Evolutionary conservation across 768 basidiomycete genomes (phyloP).

Genomic region (Albatrellus ellisii): DNA sequence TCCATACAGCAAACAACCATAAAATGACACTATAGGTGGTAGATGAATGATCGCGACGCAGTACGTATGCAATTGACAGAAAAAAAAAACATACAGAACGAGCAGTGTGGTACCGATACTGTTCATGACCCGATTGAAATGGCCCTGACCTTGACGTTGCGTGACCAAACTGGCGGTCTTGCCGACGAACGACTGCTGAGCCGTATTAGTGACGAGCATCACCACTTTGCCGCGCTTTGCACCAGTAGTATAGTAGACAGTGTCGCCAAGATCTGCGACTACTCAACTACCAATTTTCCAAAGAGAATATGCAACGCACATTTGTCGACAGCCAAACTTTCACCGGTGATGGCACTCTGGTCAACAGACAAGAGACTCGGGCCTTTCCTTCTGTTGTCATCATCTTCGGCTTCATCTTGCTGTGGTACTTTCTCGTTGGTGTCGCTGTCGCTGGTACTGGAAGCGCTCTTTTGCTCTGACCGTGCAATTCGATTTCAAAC

Average conservation of each 20-base stretch:
- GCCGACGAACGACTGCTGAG: slow-evolving; percentile 31
- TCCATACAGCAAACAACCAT: slow-evolving; percentile 31
- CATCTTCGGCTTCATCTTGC: slow-evolving; percentile 8
- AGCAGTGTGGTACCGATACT: slow-evolving; percentile 31
- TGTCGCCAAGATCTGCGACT: slow-evolving; percentile 22
- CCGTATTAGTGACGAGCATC: slow-evolving; percentile 23
- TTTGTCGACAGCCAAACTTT: slow-evolving; percentile 34
- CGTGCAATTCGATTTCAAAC: not conserved
- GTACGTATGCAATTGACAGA: not conserved
- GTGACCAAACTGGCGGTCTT: slow-evolving; percentile 31
- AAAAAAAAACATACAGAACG: slow-evolving; percentile 17
- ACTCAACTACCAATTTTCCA: not conserved
- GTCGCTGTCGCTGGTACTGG: not conserved
- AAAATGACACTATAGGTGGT: slow-evolving; percentile 20
- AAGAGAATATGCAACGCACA: slow-evolving; percentile 10
- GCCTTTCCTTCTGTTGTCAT: slow-evolving; percentile 17
- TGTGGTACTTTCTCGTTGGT: not conserved
- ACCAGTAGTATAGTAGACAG: slow-evolving; percentile 26
- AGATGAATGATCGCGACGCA: not conserved
- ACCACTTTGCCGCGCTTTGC: slow-evolving; percentile 26
- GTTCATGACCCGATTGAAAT: slow-evolving; percentile 32
- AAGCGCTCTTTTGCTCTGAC: not conserved
- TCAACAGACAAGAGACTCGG: slow-evolving; percentile 29
- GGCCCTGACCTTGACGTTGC: slow-evolving; percentile 26
- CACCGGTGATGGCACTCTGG: slow-evolving; percentile 34